Base-by-base conservation (phyloP, 192 early-diverging fungal genomes). In the Diversispora epigaea region DNA sequence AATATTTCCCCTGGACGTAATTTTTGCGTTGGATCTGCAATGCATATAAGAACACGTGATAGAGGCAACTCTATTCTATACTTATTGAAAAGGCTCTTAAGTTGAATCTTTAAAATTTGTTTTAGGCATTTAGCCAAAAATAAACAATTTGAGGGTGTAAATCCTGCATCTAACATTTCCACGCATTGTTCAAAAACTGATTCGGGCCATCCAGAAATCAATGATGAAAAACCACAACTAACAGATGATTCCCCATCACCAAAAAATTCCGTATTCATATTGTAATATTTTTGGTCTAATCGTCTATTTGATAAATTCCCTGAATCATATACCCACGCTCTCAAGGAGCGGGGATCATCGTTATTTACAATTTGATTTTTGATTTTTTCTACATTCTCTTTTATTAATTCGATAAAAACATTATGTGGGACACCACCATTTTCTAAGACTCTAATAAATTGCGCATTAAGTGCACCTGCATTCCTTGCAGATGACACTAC, bases 11-110 rank as follows among this genome's bases (percentile, higher is more conserved):
- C 76, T 9, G 61, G 64, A 57, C 75, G 39, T n/a, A 82, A 64
- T 17, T 68, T 70, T 9, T 44, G 39, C 7, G 80, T 79, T 7
- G 80, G 80, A 55, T 82, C 80, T 17, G 80, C 78, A 7, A 82
- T 62, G 60, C 80, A 82, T 5, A 58, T 75, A 8, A 82, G 25
- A 2, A 68, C 68, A 6, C 80, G 72, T 8, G 80, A 82, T 49
- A 77, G 60, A 1, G 63, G 41, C 8, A 77, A 45, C 57, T 79
- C 65, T 17, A 82, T 77, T 15, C 47, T 43, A 61, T 70, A 82
- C 54, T 82, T 82, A 9, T 56, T 52, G 10, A 56, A 56, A 45
- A 79, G 44, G 0, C 25, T 55, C 3, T 44, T 66, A 60, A 82
- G 64, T 17, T 52, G 43, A 9, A 41, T n/a, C 19, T 67, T 41